Base-by-base conservation (phyloP, 2,329 filamentous ascomycete genomes). In the Boeremia lycopersici region DNA sequence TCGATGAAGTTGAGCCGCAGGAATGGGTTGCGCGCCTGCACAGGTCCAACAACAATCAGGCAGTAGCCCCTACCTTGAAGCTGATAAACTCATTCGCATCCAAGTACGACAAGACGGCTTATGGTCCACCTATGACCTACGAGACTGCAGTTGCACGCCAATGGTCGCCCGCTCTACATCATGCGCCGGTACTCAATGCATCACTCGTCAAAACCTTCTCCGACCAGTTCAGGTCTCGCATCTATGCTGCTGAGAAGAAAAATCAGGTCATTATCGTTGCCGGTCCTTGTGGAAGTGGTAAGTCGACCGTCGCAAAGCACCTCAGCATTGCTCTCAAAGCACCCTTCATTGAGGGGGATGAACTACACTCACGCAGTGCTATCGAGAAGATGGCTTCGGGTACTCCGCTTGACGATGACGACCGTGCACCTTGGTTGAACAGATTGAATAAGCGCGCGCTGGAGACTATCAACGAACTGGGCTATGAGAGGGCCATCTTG, bases 11-110 rank as follows among this genome's bases (percentile, higher is more conserved):
- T 8, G 60, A 59, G 40, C 60, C 63, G 4, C 62, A 56, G 19
- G 67, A 69, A 31, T 71, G 67, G 67, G 47, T 70, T 11, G 44
- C 45, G 40, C 57, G 59, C 28, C 63, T 84, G 6, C 53, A 78
- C 4, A 70, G 70, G 2, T 78, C 78, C 2, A 77, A 84, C 44
- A 75, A 73, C 2, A 81, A 85, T 63, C 79, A 81, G 0, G 56
- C 72, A 5, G 67, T 59, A 13, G 85, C 85, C 58, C 82, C 82
- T 10, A 76, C 80, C 0, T 75, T 83, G 58, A 84, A 84, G 65
- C 71, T 84, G 1, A 55, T 83, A 1, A 81, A 82, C 36, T 85
- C 82, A 71, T 84, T 83, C 53, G 68, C 75, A 4, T 71, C 72
- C 2, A 84, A 84, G 62, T 85, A 84, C 57, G 78, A 80, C 42